Conservation (phyloP, 2,329 filamentous ascomycete species). For the Penicillium janthinellum region DNA sequence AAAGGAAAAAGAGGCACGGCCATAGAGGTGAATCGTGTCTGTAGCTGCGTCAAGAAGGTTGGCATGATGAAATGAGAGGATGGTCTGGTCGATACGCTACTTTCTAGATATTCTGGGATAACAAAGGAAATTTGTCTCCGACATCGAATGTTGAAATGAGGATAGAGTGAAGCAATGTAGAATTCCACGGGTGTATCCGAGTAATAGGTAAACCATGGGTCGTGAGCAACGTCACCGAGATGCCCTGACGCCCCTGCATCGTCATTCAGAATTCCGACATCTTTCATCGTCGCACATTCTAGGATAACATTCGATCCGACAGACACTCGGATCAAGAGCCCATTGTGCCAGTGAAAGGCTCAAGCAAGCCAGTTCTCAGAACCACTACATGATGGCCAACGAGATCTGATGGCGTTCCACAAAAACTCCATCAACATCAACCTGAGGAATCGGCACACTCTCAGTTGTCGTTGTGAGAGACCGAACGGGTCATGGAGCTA, state of each 20-base stretch:
- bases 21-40: constrained; percentile 10
- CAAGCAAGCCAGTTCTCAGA: neutral
- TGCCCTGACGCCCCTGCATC: neutral
- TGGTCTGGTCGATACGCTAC: neutral
- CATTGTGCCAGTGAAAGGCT: no score
- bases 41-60: constrained; percentile 9
- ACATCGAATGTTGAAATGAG: neutral
- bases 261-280: neutral
- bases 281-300: neutral
- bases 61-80: constrained; percentile 4
- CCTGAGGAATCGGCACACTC: constrained; percentile 10
- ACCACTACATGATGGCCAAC: neutral
- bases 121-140: no score
- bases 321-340: neutral
- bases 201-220: neutral
- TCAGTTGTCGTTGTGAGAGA: constrained; percentile 6
- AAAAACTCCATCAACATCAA: constrained; percentile 12
- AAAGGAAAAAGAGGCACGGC: constrained; percentile 4
- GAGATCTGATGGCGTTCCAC: constrained; percentile 9
- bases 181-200: neutral
- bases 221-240: neutral
- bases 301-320: neutral
- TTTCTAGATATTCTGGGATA: neutral
- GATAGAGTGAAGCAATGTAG: neutral
- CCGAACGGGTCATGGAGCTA: constrained; percentile 6